Evolutionary conservation across 495 filamentous ascomycete species (phyloP).

Genomic region (Thermochaetoides thermophila): DNA sequence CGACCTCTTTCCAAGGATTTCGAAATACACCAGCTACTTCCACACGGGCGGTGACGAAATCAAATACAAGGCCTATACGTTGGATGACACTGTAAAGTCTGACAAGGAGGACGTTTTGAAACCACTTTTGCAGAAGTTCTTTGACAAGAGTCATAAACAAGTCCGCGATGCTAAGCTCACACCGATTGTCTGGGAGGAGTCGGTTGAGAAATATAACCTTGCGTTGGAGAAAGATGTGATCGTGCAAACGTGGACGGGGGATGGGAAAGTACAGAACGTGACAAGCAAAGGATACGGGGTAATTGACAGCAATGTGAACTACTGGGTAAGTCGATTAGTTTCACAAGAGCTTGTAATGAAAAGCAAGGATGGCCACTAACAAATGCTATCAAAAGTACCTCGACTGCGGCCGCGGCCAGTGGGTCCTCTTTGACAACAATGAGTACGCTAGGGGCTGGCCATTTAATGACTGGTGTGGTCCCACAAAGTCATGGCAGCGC

Average conservation of each 20-base stretch:
- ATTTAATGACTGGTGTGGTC: conserved; percentile 62
- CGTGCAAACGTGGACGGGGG: conserved; percentile 59
- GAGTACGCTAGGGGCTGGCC: conserved; percentile 38
- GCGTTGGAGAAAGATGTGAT: conserved; percentile 46
- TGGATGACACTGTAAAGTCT: conserved; percentile 56
- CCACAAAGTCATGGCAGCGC: conserved; percentile 60
- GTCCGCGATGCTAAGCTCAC: conserved; percentile 43
- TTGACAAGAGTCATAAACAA: conserved; percentile 47
- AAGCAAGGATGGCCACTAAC: no score
- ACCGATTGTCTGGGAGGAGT: conserved; percentile 74
- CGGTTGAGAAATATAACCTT: conserved; percentile 60
- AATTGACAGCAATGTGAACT: conserved; percentile 60
- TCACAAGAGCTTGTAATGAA: conserved; percentile 2
- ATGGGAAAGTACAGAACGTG: conserved; percentile 35
- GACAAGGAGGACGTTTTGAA: conserved; percentile 44
- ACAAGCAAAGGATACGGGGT: conserved; percentile 49
- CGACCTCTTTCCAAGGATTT: conserved; percentile 58
- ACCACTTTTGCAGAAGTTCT: conserved; percentile 56
- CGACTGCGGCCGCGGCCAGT: conserved; percentile 67
- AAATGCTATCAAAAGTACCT: conserved; percentile 39
- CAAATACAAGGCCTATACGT: conserved; percentile 53
- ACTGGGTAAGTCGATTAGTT: conserved; percentile 37
- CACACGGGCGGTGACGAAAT: conserved; percentile 78
- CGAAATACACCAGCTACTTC: conserved; percentile 53
- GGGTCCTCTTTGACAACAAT: conserved; percentile 48